Base-by-base conservation (phyloP, 1,139 yeast genomes). In the Hanseniaspora sp. region DNA sequence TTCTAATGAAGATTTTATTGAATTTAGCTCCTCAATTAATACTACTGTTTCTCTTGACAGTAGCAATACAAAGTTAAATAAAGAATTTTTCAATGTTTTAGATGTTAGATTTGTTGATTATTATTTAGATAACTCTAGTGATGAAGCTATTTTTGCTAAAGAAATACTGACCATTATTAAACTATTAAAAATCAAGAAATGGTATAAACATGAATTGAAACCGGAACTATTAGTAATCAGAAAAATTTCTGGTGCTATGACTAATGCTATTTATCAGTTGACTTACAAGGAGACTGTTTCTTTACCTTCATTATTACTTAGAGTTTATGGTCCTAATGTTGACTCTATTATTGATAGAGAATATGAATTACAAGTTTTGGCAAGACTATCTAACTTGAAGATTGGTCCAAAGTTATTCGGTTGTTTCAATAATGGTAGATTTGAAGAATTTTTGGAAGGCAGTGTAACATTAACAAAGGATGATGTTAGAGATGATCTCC, bases 361-460 rank as follows among this genome's bases (percentile, higher is more conserved):
- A 33, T 74, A 76, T 58, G 98, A 92, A 67, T 75, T 92, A 60
- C 75, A 77, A 52, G 78, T 84, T 1, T 73, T 92, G 56, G 79
- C 81, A 34, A 80, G 94, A 63, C 74, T 92, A 56, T 83, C 95
- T 1, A 73, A 74, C 52, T 82, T 83, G 61, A 79, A 80, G 57
- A 92, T 92, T 60, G 98, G 98, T 0, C 96, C 98, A 1, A 77
- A 82, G 58, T 69, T 92, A 55, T 74, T 86, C 63, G 98, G 98
- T 0, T 86, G 92, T 45, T 92, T 92, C 65, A 71, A 79, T 44
- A 92, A 92, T 66, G 98, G 97, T 46, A 74, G 98, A 58, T 82
- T 92, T 62, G 98, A 92, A 68, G 95, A 88, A 68, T 92, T 83
- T 64, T 72, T 92, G 59, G 85, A 82, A 54, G 86, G 92, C 53